These are phyloP conservation scores for Castanopsis chinensis DNA, from an alignment of 306 rosid species.

Conservation along the genomic window DNA sequence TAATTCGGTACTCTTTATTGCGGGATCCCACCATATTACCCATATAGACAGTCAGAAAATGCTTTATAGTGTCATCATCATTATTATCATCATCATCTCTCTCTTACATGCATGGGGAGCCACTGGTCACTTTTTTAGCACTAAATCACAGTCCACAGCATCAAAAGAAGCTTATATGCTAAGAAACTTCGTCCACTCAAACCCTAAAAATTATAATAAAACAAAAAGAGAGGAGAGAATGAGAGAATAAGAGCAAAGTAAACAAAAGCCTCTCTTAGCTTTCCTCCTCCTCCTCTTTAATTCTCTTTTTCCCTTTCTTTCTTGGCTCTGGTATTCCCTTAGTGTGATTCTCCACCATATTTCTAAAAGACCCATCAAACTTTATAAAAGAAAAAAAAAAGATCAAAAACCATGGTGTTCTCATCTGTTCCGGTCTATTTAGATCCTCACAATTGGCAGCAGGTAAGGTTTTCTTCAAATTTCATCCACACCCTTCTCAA, in stretches of 20 bases:
- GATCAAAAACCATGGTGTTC: constrained; percentile 81
- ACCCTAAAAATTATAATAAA: constrained; percentile 81
- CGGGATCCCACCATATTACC: constrained; percentile 35
- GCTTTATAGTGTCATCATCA: constrained; percentile 12
- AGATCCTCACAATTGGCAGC: constrained; percentile 99
- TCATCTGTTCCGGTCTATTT: constrained; percentile 94
- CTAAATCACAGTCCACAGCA: constrained; percentile 40
- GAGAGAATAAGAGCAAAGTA: constrained; percentile 82
- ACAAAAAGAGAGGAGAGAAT: constrained; percentile 87
- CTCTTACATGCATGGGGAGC: constrained; percentile 54
- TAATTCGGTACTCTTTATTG: constrained; percentile 13
- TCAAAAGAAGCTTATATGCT: constrained; percentile 68
- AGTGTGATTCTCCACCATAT: constrained; percentile 95
- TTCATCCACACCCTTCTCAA: constrained; percentile 41
- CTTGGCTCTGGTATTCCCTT: constrained; percentile 92
- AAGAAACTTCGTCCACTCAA: constrained; percentile 84
- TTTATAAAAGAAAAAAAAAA: constrained; percentile 71
- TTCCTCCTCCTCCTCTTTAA: constrained; percentile 42
- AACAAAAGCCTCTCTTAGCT: constrained; percentile 63
- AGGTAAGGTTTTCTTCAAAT: constrained; percentile 64
- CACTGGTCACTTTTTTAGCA: constrained; percentile 37
- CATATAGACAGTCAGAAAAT: constrained; percentile 7
- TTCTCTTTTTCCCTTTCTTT: constrained; percentile 51
- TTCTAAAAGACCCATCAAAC: constrained; percentile 86
- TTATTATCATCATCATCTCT: not conserved